phyloP scores from a whole-genome alignment of 2,329 filamentous ascomycete species.

The Calonectria pseudoreteaudii region DNA sequence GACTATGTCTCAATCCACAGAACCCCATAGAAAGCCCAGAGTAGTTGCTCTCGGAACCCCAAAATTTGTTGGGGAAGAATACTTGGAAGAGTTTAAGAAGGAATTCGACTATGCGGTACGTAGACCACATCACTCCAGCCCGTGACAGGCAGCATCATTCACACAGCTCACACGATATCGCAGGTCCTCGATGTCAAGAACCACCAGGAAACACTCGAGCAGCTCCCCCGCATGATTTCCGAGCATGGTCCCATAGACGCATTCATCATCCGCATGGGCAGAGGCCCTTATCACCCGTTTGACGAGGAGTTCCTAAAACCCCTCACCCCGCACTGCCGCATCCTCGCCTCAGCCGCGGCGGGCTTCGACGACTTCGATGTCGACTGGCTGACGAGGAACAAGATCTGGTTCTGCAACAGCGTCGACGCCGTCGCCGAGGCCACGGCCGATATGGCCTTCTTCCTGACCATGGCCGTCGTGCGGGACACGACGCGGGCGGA shows the following conservation, averaged over 20 bases:
- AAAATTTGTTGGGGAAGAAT: constrained; percentile 52
- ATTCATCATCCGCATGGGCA: constrained; percentile 63
- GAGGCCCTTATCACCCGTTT: constrained; percentile 61
- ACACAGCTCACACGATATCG: not conserved
- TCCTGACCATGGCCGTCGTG: constrained; percentile 50
- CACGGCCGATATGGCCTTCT: constrained; percentile 61
- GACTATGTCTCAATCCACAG: constrained; percentile 12
- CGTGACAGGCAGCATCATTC: not conserved
- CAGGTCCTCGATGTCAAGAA: constrained; percentile 50
- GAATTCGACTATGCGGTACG: constrained; percentile 53
- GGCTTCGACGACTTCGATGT: constrained; percentile 62
- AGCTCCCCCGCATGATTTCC: constrained; percentile 51
- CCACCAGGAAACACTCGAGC: constrained; percentile 49
- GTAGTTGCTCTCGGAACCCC: constrained; percentile 57
- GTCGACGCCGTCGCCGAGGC: constrained; percentile 65
- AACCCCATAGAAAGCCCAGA: constrained; percentile 47
- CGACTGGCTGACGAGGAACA: constrained; percentile 53
- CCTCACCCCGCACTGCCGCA: constrained; percentile 55
- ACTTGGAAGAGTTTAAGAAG: constrained; percentile 51
- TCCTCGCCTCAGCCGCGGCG: constrained; percentile 60
- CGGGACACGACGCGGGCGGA: constrained; percentile 58
- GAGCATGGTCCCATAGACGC: constrained; percentile 57
- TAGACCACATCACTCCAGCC: not conserved
- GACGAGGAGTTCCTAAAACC: constrained; percentile 55
- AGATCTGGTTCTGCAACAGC: constrained; percentile 66